Conservation (phyloP, 2,329 filamentous ascomycete genomes). For the Elsinoe ampelina region DNA sequence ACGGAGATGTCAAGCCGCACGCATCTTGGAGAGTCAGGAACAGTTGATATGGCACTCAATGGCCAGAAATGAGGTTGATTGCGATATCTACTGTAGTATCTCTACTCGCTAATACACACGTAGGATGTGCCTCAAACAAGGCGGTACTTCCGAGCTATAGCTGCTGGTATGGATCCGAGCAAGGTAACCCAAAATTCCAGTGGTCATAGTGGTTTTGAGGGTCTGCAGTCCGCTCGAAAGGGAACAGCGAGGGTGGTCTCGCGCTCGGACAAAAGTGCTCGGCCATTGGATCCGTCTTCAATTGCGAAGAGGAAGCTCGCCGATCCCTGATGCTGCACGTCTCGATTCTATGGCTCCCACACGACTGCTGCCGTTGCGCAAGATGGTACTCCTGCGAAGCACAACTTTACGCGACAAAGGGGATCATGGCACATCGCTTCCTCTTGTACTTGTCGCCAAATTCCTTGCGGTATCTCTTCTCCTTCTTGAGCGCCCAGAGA, state of each 20-base stretch:
- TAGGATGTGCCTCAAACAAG: constrained; percentile 15
- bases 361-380: background rate
- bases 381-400: background rate
- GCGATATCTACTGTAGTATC: background rate
- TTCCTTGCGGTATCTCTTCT: constrained; percentile 78
- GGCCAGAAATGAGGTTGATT: constrained; percentile 13
- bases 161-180: constrained; percentile 12
- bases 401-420: constrained; percentile 54
- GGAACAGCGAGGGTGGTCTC: background rate
- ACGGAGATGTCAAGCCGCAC: constrained; percentile 11
- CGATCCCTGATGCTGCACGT: background rate
- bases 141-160: constrained; percentile 13
- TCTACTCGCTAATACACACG: background rate
- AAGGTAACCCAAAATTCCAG: background rate
- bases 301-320: constrained; percentile 1
- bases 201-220: background rate
- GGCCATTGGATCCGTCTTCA: background rate
- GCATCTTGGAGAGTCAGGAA: constrained; percentile 14
- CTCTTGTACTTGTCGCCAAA: constrained; percentile 92
- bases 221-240: background rate
- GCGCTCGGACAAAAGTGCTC: background rate
- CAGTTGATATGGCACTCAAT: constrained; percentile 15
- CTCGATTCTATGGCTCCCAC: background rate
- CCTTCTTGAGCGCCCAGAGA: constrained; percentile 83
- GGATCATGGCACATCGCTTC: constrained; percentile 78